phyloP scores from a whole-genome alignment of 2,329 filamentous ascomycete species.

The Scytalidium sp. region DNA sequence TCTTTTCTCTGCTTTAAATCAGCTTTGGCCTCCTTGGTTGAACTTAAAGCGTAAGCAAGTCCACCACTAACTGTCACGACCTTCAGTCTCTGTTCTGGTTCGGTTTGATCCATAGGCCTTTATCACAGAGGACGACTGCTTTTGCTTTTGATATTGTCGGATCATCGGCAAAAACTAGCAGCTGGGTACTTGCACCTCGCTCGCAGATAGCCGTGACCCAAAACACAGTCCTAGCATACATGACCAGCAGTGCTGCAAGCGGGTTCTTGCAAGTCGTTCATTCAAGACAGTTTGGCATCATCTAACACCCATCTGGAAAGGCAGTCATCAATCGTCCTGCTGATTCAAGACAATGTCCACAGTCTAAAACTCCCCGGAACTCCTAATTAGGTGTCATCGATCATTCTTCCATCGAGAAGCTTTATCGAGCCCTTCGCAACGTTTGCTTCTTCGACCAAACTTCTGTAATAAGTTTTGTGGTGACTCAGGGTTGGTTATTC shows the following conservation, averaged over 20 bases:
- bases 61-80: neutral
- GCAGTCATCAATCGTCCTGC: slow-evolving; percentile 26
- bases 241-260: slow-evolving; percentile 23
- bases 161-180: slow-evolving; percentile 5
- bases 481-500: neutral
- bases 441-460: neutral
- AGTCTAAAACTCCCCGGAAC: slow-evolving; percentile 17
- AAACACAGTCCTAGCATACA: slow-evolving; percentile 20
- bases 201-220: slow-evolving; percentile 22
- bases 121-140: slow-evolving; percentile 18
- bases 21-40: neutral
- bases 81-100: neutral
- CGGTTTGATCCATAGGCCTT: slow-evolving; percentile 10
- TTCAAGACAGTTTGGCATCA: slow-evolving; percentile 26
- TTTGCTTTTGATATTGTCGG: slow-evolving; percentile 18
- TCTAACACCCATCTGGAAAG: slow-evolving; percentile 22
- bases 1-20: neutral
- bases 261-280: slow-evolving; percentile 32
- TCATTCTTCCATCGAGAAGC: slow-evolving; percentile 27
- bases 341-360: slow-evolving; percentile 22
- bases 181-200: slow-evolving; percentile 22
- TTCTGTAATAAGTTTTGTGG: neutral
- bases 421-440: slow-evolving; percentile 1
- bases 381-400: slow-evolving; percentile 22
- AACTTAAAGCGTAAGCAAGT: neutral